These are phyloP conservation scores for Hypoxylon sp. DNA, from an alignment of 2,329 filamentous ascomycete species.

Conservation along the genomic window DNA sequence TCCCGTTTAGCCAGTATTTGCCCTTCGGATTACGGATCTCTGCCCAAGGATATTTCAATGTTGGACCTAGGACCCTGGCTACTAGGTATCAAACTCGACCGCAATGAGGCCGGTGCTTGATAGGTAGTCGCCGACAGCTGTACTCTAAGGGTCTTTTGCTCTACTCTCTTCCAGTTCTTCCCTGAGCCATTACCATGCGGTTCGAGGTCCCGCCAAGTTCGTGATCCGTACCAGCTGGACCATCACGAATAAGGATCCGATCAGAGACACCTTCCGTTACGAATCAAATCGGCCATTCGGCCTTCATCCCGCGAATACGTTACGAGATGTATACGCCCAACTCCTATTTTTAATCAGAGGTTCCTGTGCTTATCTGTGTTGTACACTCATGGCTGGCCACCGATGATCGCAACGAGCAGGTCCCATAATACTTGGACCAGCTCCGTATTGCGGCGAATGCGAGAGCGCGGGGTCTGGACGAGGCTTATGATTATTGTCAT, in stretches of 20 bases:
- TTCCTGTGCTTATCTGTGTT: conserved; percentile 39
- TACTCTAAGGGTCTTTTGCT: conserved; percentile 18
- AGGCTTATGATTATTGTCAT: conserved; percentile 49
- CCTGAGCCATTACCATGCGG: conserved; percentile 6
- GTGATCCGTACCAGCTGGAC: conserved; percentile 20
- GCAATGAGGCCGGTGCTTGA: conserved; percentile 39
- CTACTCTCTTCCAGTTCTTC: not conserved
- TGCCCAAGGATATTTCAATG: conserved; percentile 41
- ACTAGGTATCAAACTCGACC: conserved; percentile 39
- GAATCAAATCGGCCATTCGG: conserved; percentile 31
- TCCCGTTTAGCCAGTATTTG: conserved; percentile 47
- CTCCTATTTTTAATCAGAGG: conserved; percentile 28
- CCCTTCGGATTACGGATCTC: conserved; percentile 44
- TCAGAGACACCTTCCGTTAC: conserved; percentile 23
- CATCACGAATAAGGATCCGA: conserved; percentile 29
- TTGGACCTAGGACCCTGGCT: conserved; percentile 35
- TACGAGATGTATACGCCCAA: conserved; percentile 36
- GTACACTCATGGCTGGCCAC: conserved; percentile 40
- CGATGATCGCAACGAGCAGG: conserved; percentile 44
- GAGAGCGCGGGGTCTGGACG: conserved; percentile 46
- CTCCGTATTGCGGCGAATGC: conserved; percentile 47
- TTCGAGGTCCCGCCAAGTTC: conserved; percentile 31
- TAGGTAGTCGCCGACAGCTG: conserved; percentile 36
- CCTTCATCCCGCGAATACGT: conserved; percentile 22
- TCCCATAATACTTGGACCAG: conserved; percentile 37